phyloP scores from a whole-genome alignment of 306 rosid species.

The Herpetospermum pedunculosum region DNA sequence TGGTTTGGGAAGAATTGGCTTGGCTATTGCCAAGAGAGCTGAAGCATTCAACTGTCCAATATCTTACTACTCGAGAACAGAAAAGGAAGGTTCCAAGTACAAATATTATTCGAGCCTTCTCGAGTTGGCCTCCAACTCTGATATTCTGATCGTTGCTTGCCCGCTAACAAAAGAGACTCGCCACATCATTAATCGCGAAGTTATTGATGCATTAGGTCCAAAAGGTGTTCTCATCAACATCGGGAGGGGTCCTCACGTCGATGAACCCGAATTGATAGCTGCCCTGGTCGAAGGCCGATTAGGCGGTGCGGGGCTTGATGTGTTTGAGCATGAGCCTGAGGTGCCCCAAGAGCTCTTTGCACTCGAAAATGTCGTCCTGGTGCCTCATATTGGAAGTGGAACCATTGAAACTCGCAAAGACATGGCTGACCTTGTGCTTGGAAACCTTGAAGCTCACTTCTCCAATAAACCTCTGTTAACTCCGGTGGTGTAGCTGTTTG shows the following conservation, averaged over 20 bases:
- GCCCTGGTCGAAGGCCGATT: constrained; percentile 72
- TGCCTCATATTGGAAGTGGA: constrained; percentile 68
- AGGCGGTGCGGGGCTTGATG: constrained; percentile 85
- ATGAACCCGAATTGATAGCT: constrained; percentile 54
- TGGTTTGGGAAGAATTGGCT: constrained; percentile 78
- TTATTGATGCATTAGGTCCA: constrained; percentile 64
- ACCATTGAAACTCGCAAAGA: constrained; percentile 54
- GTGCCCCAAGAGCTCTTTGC: constrained; percentile 62
- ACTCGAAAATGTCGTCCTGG: constrained; percentile 63
- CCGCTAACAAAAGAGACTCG: constrained; percentile 49
- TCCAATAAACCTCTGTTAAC: constrained; percentile 55
- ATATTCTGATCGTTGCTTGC: constrained; percentile 77
- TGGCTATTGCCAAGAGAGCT: constrained; percentile 67
- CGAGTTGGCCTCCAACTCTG: constrained; percentile 61
- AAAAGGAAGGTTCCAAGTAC: constrained; percentile 41
- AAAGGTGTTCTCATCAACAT: constrained; percentile 65
- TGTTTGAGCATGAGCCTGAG: constrained; percentile 63
- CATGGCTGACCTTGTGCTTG: constrained; percentile 69
- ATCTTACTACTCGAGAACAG: constrained; percentile 47
- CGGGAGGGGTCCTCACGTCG: constrained; percentile 83
- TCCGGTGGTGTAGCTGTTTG: constrained; percentile 27
- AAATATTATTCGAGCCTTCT: constrained; percentile 60
- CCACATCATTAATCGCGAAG: constrained; percentile 55
- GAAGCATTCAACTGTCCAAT: constrained; percentile 68
- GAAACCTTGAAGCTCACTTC: constrained; percentile 73